Evolutionary conservation across 148 eudicot genomes (phyloP).

Genomic region (Salicornia ramosissima): DNA sequence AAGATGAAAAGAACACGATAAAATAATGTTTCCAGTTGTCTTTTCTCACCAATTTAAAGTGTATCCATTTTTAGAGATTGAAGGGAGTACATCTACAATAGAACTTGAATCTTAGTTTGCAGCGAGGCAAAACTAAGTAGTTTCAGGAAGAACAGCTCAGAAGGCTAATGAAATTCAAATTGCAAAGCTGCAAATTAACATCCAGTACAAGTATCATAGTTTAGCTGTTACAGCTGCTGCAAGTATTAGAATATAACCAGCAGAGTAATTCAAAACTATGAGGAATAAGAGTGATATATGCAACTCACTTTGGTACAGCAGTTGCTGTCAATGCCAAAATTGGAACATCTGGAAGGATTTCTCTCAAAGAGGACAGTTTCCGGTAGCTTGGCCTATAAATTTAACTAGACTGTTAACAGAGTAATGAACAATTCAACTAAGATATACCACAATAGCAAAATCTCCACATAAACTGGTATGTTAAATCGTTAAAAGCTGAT

Average conservation of each 20-base stretch:
- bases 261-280: background rate
- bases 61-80: background rate
- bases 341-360: slow-evolving; percentile 59
- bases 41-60: background rate
- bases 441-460: slow-evolving; percentile 2
- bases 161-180: slow-evolving; percentile 1
- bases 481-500: background rate
- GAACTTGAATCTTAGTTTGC: background rate
- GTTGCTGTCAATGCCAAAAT: slow-evolving; percentile 95
- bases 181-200: background rate
- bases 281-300: slow-evolving; percentile 5
- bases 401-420: background rate
- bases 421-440: background rate
- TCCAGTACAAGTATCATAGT: background rate
- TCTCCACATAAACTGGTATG: background rate
- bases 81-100: background rate
- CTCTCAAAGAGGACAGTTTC: slow-evolving; percentile 82
- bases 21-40: too few relatives aligned
- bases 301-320: slow-evolving; percentile 91
- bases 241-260: background rate
- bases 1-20: too few relatives aligned
- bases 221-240: background rate
- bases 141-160: background rate
- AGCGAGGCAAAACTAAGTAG: too few relatives aligned
- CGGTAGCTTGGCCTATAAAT: slow-evolving; percentile 82